Evolutionary conservation across 805 yeast species (phyloP).

Genomic region (Metschnikowia santaceciliae): DNA sequence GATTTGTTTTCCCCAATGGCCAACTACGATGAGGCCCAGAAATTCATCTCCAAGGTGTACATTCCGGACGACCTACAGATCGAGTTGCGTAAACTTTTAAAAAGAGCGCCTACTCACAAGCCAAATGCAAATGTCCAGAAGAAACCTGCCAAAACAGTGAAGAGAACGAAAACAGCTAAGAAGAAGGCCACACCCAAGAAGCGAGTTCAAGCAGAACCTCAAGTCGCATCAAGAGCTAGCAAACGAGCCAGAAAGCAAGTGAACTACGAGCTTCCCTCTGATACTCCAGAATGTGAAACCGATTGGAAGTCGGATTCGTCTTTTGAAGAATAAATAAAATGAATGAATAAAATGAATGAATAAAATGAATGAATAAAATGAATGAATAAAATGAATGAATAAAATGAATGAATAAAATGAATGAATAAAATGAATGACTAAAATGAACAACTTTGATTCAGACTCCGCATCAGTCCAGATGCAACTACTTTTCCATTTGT

Average conservation of each 20-base stretch:
- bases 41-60: conserved; percentile 50
- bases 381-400: too few species aligned
- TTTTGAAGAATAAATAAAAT: neutral
- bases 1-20: conserved; percentile 66
- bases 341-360: neutral
- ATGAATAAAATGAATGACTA: neutral
- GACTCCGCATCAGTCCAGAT: neutral
- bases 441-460: too few species aligned
- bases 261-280: conserved; percentile 8
- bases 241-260: conserved; percentile 15
- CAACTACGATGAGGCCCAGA: conserved; percentile 54
- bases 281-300: neutral
- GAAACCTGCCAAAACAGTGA: neutral
- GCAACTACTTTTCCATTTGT: conserved; percentile 33
- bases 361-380: too few species aligned
- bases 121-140: conserved; percentile 12
- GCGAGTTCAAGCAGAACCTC: conserved; percentile 19
- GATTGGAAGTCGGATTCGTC: neutral
- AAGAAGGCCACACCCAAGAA: conserved; percentile 5
- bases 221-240: conserved; percentile 24
- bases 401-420: neutral
- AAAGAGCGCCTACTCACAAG: conserved; percentile 11
- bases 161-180: conserved; percentile 3
- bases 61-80: conserved; percentile 46
- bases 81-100: conserved; percentile 30